These are phyloP conservation scores for Naegleria lovaniensis DNA, from an alignment of 208 protist genomes.

Conservation along the genomic window DNA sequence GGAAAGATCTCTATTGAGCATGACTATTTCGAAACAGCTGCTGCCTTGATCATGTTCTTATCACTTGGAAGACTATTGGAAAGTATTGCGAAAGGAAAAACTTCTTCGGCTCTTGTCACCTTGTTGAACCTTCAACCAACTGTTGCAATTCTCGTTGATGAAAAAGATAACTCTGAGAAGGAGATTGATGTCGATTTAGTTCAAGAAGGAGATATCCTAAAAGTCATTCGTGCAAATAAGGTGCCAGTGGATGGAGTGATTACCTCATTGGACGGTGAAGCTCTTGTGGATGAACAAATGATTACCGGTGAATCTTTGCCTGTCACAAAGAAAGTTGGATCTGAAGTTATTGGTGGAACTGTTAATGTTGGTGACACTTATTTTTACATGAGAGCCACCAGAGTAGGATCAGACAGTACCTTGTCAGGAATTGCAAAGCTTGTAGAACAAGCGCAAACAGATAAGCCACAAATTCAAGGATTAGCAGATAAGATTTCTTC, in stretches of 20 bases:
- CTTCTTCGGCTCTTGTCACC: conserved; percentile 69
- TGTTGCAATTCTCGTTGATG: conserved; percentile 44
- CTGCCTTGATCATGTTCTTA: conserved; percentile 88
- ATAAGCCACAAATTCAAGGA: conserved; percentile 85
- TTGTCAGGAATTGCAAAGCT: conserved; percentile 86
- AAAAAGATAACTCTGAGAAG: conserved; percentile 24
- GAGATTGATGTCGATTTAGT: conserved; percentile 51
- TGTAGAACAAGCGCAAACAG: conserved; percentile 88
- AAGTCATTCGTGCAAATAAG: conserved; percentile 69
- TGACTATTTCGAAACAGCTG: conserved; percentile 87
- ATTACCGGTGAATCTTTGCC: conserved; percentile 84
- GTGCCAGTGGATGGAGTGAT: conserved; percentile 85
- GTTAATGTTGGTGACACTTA: conserved; percentile 38
- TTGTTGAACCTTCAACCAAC: conserved; percentile 67
- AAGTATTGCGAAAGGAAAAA: conserved; percentile 76
- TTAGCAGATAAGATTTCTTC: conserved; percentile 75
- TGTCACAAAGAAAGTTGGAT: conserved; percentile 47
- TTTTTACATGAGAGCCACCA: background rate
- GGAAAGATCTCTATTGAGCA: conserved; percentile 32
- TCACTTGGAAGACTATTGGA: conserved; percentile 90
- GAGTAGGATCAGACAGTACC: conserved; percentile 59
- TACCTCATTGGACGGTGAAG: conserved; percentile 52
- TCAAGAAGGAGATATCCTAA: conserved; percentile 56
- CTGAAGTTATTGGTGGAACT: conserved; percentile 45
- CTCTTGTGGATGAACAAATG: conserved; percentile 84